Percentiles rank a stretch among this genome's conserved stretches.
These are phyloP conservation scores for Citrus unshiu DNA, from an alignment of 345 rosid genomes.

Conservation along the genomic window DNA sequence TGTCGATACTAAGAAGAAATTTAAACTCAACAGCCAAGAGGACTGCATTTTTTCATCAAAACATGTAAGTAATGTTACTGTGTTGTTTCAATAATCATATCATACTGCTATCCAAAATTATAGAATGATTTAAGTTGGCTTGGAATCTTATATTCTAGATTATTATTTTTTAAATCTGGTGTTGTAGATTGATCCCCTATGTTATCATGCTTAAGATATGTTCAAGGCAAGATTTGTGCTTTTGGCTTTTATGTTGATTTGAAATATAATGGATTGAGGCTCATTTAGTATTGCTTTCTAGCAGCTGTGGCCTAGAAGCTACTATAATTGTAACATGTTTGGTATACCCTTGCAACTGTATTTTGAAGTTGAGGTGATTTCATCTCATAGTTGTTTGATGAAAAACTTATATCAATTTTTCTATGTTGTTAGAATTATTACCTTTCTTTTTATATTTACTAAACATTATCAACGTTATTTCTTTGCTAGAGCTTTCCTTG, in stretches of 20 bases:
- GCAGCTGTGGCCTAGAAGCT: too few relatives aligned
- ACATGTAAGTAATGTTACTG: slow-evolving; percentile 23
- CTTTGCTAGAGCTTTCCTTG: too few relatives aligned
- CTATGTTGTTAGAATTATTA: too few relatives aligned
- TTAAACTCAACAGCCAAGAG: slow-evolving; percentile 28
- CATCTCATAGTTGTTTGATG: too few relatives aligned
- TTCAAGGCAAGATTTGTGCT: not conserved
- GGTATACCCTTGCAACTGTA: too few relatives aligned
- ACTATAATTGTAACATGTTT: too few relatives aligned
- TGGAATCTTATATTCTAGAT: not conserved
- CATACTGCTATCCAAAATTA: not conserved
- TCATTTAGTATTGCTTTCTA: too few relatives aligned
- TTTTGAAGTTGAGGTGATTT: too few relatives aligned
- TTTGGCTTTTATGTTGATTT: not conserved
- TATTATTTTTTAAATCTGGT: not conserved
- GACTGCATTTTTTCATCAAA: slow-evolving; percentile 10
- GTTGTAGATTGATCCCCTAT: not conserved
- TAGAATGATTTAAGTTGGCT: not conserved
- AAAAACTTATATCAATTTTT: too few relatives aligned
- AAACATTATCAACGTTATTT: too few relatives aligned
- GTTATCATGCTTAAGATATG: not conserved
- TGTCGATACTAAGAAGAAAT: slow-evolving; percentile 41
- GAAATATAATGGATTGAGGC: not conserved
- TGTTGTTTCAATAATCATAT: not conserved
- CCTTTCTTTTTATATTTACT: too few relatives aligned